Evolutionary conservation across 2,329 filamentous ascomycete genomes (phyloP).

Genomic region (Colletotrichum sp.): DNA sequence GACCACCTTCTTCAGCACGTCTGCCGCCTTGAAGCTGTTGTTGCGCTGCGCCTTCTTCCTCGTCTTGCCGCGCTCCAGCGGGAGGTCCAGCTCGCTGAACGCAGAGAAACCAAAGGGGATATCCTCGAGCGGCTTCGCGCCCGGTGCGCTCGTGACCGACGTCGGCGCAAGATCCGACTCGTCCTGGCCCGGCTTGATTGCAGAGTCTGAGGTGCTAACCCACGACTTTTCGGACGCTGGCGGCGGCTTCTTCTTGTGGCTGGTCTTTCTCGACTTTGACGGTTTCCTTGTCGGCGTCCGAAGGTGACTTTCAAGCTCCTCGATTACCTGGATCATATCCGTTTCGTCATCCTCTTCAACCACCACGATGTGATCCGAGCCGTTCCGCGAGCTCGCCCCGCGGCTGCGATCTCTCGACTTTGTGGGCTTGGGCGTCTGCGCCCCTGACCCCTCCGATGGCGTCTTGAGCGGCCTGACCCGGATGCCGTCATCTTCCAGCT

Average conservation of each 20-base stretch:
- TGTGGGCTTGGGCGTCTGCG: constrained; percentile 27
- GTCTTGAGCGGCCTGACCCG: constrained; percentile 30
- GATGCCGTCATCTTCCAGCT: constrained; percentile 36
- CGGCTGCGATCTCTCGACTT: constrained; percentile 18
- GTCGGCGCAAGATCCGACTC: constrained; percentile 45
- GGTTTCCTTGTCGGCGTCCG: constrained; percentile 39
- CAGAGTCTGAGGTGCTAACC: constrained; percentile 30
- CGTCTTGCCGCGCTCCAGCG: constrained; percentile 45
- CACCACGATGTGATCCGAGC: constrained; percentile 33
- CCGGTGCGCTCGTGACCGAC: constrained; percentile 27
- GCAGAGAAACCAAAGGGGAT: constrained; percentile 70
- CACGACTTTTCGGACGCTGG: constrained; percentile 28
- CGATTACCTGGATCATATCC: constrained; percentile 34
- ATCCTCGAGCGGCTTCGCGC: constrained; percentile 61
- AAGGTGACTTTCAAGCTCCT: constrained; percentile 41
- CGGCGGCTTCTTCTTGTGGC: constrained; percentile 8
- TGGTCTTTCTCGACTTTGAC: constrained; percentile 7
- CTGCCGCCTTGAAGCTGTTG: constrained; percentile 63
- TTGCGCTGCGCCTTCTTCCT: constrained; percentile 56
- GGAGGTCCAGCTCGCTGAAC: constrained; percentile 69
- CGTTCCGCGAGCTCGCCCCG: constrained; percentile 26
- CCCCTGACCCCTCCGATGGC: constrained; percentile 5
- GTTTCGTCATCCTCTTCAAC: constrained; percentile 22
- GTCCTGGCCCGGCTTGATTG: constrained; percentile 14
- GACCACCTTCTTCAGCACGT: constrained; percentile 69